phyloP scores from a whole-genome alignment of 2,329 filamentous ascomycete genomes.

The Cercospora zeae-maydis region DNA sequence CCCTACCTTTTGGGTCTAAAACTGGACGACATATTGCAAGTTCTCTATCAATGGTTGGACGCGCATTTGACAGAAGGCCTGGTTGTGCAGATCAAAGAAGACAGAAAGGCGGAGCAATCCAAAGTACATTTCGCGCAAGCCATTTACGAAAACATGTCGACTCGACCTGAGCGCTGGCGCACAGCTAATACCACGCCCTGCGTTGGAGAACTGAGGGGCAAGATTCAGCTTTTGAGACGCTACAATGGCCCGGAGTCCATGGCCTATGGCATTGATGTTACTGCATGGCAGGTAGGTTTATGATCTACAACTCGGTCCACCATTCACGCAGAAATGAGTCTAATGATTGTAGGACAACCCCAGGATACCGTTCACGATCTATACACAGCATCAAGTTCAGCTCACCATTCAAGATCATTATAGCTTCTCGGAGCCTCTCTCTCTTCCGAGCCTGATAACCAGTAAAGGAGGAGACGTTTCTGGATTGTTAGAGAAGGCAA shows the following conservation, averaged over 20 bases:
- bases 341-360: slow-evolving; percentile 32
- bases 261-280: slow-evolving; percentile 36
- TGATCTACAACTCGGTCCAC: background rate
- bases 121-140: slow-evolving; percentile 40
- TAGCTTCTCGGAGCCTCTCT: slow-evolving; percentile 40
- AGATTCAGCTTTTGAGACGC: slow-evolving; percentile 39
- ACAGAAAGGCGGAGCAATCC: slow-evolving; percentile 33
- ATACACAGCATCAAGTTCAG: slow-evolving; percentile 37
- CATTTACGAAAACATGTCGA: slow-evolving; percentile 31
- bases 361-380: slow-evolving; percentile 37
- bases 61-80: slow-evolving; percentile 34
- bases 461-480: slow-evolving; percentile 42
- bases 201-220: slow-evolving; percentile 35
- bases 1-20: slow-evolving; percentile 31
- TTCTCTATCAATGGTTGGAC: slow-evolving; percentile 33
- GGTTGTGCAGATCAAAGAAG: slow-evolving; percentile 38
- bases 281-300: slow-evolving; percentile 27
- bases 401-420: slow-evolving; percentile 50
- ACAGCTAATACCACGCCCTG: slow-evolving; percentile 35
- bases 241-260: slow-evolving; percentile 26
- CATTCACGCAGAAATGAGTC: background rate
- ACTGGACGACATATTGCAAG: slow-evolving; percentile 29
- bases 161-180: slow-evolving; percentile 33
- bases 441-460: slow-evolving; percentile 40
- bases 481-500: slow-evolving; percentile 39